A percentile compares a stretch with the other conserved stretches of the same genome.
Evolutionary conservation across 495 filamentous ascomycete genomes (phyloP).

Genomic region (Hypoxylon lienhwacheense): DNA sequence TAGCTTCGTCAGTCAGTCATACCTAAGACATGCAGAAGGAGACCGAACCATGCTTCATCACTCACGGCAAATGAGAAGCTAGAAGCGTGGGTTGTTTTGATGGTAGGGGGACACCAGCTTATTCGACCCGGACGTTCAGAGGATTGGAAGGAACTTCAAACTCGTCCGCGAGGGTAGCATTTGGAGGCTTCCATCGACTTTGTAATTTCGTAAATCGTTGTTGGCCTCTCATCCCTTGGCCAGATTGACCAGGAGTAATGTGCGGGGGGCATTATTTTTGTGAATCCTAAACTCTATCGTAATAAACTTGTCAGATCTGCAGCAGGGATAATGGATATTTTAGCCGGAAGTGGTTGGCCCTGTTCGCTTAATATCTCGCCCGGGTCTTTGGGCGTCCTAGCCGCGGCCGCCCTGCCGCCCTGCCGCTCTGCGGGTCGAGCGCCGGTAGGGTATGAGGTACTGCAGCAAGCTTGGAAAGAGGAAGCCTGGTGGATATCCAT

Average conservation of each 20-base stretch:
- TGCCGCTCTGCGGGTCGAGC: conserved; percentile 23
- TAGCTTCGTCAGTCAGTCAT: conserved; percentile 7
- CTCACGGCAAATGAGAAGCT: conserved; percentile 29
- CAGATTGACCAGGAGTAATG: conserved; percentile 16
- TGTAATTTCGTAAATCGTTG: conserved; percentile 5
- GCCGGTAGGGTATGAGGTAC: conserved; percentile 9
- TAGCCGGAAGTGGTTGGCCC: conserved; percentile 32
- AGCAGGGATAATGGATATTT: conserved; percentile 29
- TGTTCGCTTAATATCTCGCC: conserved; percentile 32
- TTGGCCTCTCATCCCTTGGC: not conserved
- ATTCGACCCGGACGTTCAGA: conserved; percentile 29
- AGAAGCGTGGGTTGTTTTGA: conserved; percentile 12
- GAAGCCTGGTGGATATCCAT: conserved; percentile 9
- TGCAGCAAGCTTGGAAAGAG: not conserved
- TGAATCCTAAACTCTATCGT: conserved; percentile 37
- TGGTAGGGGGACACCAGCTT: conserved; percentile 14
- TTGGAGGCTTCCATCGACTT: conserved; percentile 17
- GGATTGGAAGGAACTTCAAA: conserved; percentile 28
- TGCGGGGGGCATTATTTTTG: conserved; percentile 30
- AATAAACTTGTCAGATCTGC: conserved; percentile 35
- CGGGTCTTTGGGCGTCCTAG: conserved; percentile 37
- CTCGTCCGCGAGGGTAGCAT: conserved; percentile 23
- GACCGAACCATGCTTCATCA: conserved; percentile 13
- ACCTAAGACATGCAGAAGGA: conserved; percentile 15
- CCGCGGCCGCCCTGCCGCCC: not conserved